phyloP scores from a whole-genome alignment of 1,284 basidiomycete species.

The Schizophyllum commune region DNA sequence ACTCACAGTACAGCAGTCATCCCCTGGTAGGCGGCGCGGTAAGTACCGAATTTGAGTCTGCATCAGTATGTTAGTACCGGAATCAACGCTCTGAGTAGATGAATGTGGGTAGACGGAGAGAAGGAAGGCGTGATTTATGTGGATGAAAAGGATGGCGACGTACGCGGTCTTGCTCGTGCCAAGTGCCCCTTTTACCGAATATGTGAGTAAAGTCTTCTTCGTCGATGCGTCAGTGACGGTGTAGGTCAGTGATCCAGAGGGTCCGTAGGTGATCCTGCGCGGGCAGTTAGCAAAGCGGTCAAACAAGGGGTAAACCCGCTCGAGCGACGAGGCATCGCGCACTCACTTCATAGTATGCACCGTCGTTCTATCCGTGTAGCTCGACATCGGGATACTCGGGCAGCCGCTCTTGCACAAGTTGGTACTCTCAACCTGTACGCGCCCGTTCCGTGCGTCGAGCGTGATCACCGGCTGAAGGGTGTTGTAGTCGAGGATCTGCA shows the following conservation, averaged over 20 bases:
- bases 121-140: neutral
- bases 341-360: slow-evolving; percentile 3
- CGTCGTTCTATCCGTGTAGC: slow-evolving; percentile 1
- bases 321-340: no score
- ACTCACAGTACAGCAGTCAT: slow-evolving; percentile 3
- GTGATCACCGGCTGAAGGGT: slow-evolving; percentile 11
- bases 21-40: neutral
- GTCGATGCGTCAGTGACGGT: neutral
- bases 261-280: neutral
- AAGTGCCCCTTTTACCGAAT: slow-evolving; percentile 1
- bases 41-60: slow-evolving; percentile 4
- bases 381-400: neutral
- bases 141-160: neutral
- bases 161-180: neutral
- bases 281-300: neutral
- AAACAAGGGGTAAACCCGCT: neutral
- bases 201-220: neutral
- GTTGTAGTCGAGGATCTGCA: slow-evolving; percentile 11
- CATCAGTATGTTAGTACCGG: neutral
- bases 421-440: slow-evolving; percentile 8
- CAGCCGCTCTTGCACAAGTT: slow-evolving; percentile 3
- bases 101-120: neutral
- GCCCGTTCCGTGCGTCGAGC: slow-evolving; percentile 10
- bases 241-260: slow-evolving; percentile 1
- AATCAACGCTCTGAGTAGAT: neutral